Base-by-base conservation (phyloP, 805 yeast species). In the Candida hispaniensis region DNA sequence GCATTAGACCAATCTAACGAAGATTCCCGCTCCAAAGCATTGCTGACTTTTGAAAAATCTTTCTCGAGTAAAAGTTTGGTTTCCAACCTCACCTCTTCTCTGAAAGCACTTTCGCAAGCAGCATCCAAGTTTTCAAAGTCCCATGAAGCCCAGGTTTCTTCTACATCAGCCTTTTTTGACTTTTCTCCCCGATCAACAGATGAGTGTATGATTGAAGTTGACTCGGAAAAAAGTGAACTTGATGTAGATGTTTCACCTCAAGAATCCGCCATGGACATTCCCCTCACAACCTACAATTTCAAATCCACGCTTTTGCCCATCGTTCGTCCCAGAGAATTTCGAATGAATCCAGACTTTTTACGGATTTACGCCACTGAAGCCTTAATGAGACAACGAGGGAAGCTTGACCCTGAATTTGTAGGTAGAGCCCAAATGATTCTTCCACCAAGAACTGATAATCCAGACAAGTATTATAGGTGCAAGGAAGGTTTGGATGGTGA, bases 321-420 rank as follows among this genome's bases (percentile, higher is more conserved):
- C 20, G 22, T 43, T 7, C 47, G 55, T 5, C 53, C 57, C 3
- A 52, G 58, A 10, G 56, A 52, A 32, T 45, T 48, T 10, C 50
- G 60, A 7, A 44, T 52, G 44, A 56, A 56, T 40, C 48, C 58
- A 13, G 50, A 50, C 18, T 56, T 54, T 38, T 46, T 54, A 26
- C 53, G 58, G 9, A 39, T 55, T 14, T 45, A 50, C 21, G 61
- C 61, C 3, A 41, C 56, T 26, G 61, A 56, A 36, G 43, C 48
- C 17, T 41, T 47, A 20, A 55, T 56, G 60, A 46, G 58, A 16
- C 39, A 41, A 16, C 41, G 47, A 29, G 60, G 59, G 17, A 56
- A 56, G 38, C 45, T 56, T 15, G 52, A 52, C 34, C 46, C 45
- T 7, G 51, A 44, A 27, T 53, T 52, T 33, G 46, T 39, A 26